Conservation (phyloP, 208 protist genomes). For the Angomonas deanei region DNA sequence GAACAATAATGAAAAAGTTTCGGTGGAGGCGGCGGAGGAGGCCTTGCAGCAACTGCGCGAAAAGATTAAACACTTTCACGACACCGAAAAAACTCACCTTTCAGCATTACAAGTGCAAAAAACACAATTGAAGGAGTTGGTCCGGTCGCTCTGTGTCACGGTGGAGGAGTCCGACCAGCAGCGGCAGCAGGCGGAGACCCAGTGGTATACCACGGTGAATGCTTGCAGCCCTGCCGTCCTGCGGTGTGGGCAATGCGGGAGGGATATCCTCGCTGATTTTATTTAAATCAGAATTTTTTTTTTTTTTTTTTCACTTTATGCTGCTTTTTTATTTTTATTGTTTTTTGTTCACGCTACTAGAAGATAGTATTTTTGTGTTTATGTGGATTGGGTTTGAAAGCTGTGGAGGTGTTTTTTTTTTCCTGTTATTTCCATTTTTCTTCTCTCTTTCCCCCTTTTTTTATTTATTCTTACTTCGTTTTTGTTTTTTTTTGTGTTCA, state of each 20-base stretch:
- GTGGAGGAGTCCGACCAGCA: no score
- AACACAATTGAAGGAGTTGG: no score
- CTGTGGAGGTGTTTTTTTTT: neutral
- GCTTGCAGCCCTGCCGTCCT: no score
- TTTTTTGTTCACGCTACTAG: neutral
- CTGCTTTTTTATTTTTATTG: neutral
- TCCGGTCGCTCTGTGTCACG: no score
- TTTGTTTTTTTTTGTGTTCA: neutral
- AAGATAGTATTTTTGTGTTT: neutral
- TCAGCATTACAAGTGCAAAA: no score
- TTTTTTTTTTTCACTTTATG: neutral
- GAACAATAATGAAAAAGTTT: neutral
- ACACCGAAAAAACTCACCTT: neutral
- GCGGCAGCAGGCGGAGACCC: no score
- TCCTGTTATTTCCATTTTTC: conserved; percentile 3
- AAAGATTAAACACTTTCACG: neutral
- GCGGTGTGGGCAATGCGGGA: no score
- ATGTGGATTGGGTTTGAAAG: no score
- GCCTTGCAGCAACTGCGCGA: conserved; percentile 25
- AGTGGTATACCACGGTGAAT: no score
- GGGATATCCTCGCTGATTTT: no score
- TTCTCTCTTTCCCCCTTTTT: neutral
- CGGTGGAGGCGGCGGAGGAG: conserved; percentile 38
- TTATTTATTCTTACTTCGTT: neutral
- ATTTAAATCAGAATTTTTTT: neutral